Conservation (phyloP, 352 stramenopile species). For the Plasmopara halstedii region DNA sequence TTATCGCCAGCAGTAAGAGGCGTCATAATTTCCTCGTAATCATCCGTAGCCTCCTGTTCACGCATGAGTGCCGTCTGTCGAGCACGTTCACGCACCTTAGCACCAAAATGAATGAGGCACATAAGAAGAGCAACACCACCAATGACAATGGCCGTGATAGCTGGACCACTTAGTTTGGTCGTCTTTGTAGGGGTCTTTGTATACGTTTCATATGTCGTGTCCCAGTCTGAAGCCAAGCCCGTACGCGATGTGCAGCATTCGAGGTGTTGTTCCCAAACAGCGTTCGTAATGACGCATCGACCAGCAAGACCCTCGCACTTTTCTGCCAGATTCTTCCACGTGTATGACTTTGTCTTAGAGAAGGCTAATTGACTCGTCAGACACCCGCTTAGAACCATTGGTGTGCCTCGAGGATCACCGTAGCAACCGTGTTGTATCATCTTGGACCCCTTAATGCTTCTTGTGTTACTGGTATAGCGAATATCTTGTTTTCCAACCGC, state of each 20-base stretch:
- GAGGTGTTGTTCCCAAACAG: constrained; percentile 75
- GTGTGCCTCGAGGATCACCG: constrained; percentile 36
- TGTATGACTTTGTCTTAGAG: constrained; percentile 77
- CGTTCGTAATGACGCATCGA: constrained; percentile 80
- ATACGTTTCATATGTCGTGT: constrained; percentile 68
- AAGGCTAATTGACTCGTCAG: constrained; percentile 61
- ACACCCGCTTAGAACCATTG: constrained; percentile 80
- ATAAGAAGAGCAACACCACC: constrained; percentile 75
- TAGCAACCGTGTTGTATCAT: constrained; percentile 84
- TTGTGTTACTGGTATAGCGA: constrained; percentile 63
- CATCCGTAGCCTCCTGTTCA: constrained; percentile 81
- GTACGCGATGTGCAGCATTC: constrained; percentile 64
- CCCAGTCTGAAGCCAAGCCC: constrained; percentile 56
- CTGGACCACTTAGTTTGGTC: constrained; percentile 54
- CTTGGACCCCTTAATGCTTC: constrained; percentile 67
- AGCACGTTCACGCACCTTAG: constrained; percentile 73
- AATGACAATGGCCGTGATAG: constrained; percentile 77
- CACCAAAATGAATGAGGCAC: constrained; percentile 73
- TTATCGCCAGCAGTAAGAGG: constrained; percentile 70
- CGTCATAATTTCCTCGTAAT: constrained; percentile 89
- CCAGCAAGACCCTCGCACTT: constrained; percentile 74
- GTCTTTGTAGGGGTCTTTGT: constrained; percentile 34
- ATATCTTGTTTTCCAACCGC: constrained; percentile 69
- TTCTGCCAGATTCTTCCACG: constrained; percentile 71
- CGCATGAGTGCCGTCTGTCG: constrained; percentile 80